Evolutionary conservation across 2,329 filamentous ascomycete genomes (phyloP), one percentile per base, ranked within the genome.

Genomic region (Botrytis deweyae): DNA sequence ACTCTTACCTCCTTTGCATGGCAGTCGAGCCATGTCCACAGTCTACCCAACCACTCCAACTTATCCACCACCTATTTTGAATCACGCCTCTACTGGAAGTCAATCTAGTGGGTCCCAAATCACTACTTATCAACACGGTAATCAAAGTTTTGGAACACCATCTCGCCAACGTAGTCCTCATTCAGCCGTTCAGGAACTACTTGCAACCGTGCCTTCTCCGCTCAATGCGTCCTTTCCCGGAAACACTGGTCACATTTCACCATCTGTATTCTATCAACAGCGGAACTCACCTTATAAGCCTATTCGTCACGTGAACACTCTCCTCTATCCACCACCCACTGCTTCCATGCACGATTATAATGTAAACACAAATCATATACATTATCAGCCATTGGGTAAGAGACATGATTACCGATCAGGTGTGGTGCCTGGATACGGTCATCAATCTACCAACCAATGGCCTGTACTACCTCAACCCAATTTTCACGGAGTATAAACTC

Each of bases 211-310:
- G 10, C 82, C 83, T 14, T 82, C 82, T 7, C 80, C 82, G 4
- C 79, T 81, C 25, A 81, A 80, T 66, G 78, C 80, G 1, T 80
- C 80, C 18, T 80, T 78, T 66, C 76, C 81, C 79, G 84, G 85
- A 74, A 88, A 86, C 76, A 85, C 88, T 20, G 84, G 85, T 58
- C 85, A 84, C 64, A 79, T 80, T 36, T 98, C 96, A 46, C 95
- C 95, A 0, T 95, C 93, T 18, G 89, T 93, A 79, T 97, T 97
- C 83, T 86, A 98, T 55, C 92, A 93, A 80, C 93, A 97, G 81
- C 89, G 96, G 73, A 91, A 93, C 76, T 98, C 95, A 72, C 96
- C 96, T 4, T 98, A 98, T 83, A 93, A 94, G 76, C 95, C 95
- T 1, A 92, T 98, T 58, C 92, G 95, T 71, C 89, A 93, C 75